phyloP scores from a whole-genome alignment of 306 rosid species.

The Vigna trinervia region DNA sequence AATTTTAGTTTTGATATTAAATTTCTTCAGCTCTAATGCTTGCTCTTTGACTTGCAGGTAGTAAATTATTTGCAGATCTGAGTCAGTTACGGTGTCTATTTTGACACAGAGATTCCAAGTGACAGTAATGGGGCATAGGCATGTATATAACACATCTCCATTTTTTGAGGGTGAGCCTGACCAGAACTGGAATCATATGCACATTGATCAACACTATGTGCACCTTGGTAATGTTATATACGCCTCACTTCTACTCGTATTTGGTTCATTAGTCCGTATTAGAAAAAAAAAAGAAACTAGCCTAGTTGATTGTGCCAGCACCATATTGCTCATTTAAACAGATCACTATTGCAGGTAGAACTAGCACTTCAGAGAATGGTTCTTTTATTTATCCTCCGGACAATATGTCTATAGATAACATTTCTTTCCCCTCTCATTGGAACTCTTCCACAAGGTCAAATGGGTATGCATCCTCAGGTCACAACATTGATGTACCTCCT shows the following conservation, averaged over 20 bases:
- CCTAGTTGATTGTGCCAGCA: constrained; percentile 14
- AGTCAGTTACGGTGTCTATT: constrained; percentile 34
- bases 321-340: constrained; percentile 33
- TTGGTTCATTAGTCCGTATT: not conserved
- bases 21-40: constrained; percentile 34
- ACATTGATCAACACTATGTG: constrained; percentile 65
- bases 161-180: constrained; percentile 74
- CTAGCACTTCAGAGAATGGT: constrained; percentile 65
- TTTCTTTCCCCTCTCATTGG: constrained; percentile 70
- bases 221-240: constrained; percentile 63
- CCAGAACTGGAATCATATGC: constrained; percentile 79
- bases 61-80: constrained; percentile 41
- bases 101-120: constrained; percentile 45
- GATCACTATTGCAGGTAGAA: constrained; percentile 58
- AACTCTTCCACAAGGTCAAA: constrained; percentile 60
- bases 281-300: not conserved
- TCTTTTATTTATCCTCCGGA: constrained; percentile 66
- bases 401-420: constrained; percentile 61
- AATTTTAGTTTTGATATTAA: constrained; percentile 31
- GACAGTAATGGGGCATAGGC: constrained; percentile 81
- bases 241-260: constrained; percentile 30
- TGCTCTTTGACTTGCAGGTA: constrained; percentile 52
- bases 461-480: constrained; percentile 69
- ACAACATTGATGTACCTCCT: constrained; percentile 59
- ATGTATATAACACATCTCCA: constrained; percentile 64